phyloP scores from a whole-genome alignment of 108 stramenopile genomes.

The Nannochloropsis gaditana region DNA sequence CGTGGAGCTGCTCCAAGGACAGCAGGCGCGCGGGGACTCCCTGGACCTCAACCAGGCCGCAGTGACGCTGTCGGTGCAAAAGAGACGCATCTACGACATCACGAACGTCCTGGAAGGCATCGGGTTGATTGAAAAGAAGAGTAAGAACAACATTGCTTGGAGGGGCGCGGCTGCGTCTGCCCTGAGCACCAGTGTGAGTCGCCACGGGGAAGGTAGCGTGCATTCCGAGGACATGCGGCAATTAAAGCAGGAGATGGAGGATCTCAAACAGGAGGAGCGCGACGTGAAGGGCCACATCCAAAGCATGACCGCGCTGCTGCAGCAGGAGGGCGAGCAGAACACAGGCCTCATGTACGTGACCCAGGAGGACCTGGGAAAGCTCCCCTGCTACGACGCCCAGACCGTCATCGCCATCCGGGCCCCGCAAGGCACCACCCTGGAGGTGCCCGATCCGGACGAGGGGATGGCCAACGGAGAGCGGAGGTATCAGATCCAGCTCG shows the following conservation, averaged over 20 bases:
- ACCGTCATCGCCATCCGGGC: conserved; percentile 83
- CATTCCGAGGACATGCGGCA: background rate
- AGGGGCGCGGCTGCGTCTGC: conserved; percentile 30
- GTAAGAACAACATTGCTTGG: conserved; percentile 85
- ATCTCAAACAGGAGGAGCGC: background rate
- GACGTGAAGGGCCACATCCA: background rate
- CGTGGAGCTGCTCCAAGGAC: conserved; percentile 63
- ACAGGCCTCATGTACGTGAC: conserved; percentile 3
- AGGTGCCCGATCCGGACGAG: conserved; percentile 73
- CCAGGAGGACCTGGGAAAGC: background rate
- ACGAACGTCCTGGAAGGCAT: conserved; percentile 91
- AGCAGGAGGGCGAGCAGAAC: background rate
- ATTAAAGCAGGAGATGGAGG: conserved; percentile 14
- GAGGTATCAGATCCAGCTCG: conserved; percentile 77
- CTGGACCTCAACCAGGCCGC: conserved; percentile 84
- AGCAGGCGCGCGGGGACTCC: conserved; percentile 54
- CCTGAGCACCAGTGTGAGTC: background rate
- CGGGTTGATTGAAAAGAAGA: conserved; percentile 71
- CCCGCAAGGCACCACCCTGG: conserved; percentile 75
- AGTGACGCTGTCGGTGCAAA: conserved; percentile 70
- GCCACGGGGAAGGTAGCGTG: background rate
- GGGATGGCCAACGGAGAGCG: conserved; percentile 64
- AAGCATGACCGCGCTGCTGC: background rate
- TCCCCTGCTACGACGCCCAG: background rate
- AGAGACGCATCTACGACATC: conserved; percentile 88